Base-by-base conservation (phyloP, 345 rosid species). In the Rhodomyrtus tomentosa region DNA sequence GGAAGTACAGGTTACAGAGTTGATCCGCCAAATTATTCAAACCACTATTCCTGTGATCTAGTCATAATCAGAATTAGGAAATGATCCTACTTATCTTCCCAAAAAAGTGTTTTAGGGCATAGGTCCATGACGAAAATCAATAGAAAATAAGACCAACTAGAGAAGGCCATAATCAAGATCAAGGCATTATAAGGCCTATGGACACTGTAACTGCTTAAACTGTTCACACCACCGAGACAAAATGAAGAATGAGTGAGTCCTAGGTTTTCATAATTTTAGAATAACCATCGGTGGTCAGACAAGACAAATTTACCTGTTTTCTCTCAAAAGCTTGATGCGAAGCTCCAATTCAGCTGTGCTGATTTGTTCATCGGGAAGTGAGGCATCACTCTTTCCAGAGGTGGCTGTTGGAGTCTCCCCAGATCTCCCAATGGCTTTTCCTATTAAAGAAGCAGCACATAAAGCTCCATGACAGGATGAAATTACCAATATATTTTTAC, bases 271-370 rank as follows among this genome's bases (percentile, higher is more conserved):
- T 20, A 40, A 74, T 84, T 56, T 29, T 58, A 83, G 80, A 62
- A 59, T 58, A 49, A 80, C 48, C 55, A 29, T 29, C 25, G 50
- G 55, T 85, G 45, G 53, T 27, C 79, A 27, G 90, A 76, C n/a
- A 51, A 85, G 74, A 80, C 83, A 59, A 81, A 48, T 29, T 86
- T 83, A 95, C 98, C 92, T 89, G 88, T 93, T 90, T 84, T 94
- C 95, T 87, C 82, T 91, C 86, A 97, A 91, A 84, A 94, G 90
- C 88, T 94, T 92, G 85, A 95, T 93, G 25, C 98, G 94, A 42
- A 91, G 90, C 88, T 92, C 92, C 87, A 94, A 83, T 85, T 95
- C 98, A 83, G 90, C 90, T 38, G 88, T 87, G 88, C 91, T 95
- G 53, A 93, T 96, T 87, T 95, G 98, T 84, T 94, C 97, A 85